Base-by-base conservation (phyloP, 305 asterid genomes). In the Fraxinus sp. region DNA sequence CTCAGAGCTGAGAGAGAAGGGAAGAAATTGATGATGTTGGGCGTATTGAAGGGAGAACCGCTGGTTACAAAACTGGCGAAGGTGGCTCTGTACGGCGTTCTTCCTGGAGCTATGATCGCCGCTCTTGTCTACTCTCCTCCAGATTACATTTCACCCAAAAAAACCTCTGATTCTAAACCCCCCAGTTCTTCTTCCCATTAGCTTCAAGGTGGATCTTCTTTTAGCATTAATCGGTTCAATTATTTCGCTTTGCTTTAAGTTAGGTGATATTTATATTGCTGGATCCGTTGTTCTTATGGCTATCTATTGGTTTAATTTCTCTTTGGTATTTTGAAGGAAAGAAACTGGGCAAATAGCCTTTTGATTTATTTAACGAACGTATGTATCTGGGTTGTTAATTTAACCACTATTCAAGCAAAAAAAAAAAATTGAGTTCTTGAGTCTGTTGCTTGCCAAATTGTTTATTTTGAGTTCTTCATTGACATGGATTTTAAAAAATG, bases 41-140 rank as follows among this genome's bases (percentile, higher is more conserved):
- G 86, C 10, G 74, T 82, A 35, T 77, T 91, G 92, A 87, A 82
- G 82, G 95, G 93, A 35, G 87, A 91, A 83, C 91, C 93, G 72
- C 83, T 91, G 89, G 84, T 90, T 72, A 81, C 92, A 80, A 89
- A 91, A 87, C 82, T 87, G 55, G 93, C 95, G 26, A 85, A 81
- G 77, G 80, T 87, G 82, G 90, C 94, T 5, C 79, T 84, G 77
- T 89, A 85, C 83, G 89, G 79, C 62, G 89, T 90, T 20, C 83
- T 91, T 32, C 95, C 95, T 13, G 93, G 76, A n/a, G 85, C 87
- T n/a, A 89, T 90, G 90, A 59, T 88, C 84, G 88, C 89, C 79
- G 91, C 94, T n/a, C 82, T 88, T 22, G 32, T 88, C 57, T 86
- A 88, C 83, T 89, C 96, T 83, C 93, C 95, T 30, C 91, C 95